A percentile compares a stretch with the other conserved stretches of the same genome.
phyloP scores from a whole-genome alignment of 1,284 basidiomycete genomes.

The Boletus sp. region DNA sequence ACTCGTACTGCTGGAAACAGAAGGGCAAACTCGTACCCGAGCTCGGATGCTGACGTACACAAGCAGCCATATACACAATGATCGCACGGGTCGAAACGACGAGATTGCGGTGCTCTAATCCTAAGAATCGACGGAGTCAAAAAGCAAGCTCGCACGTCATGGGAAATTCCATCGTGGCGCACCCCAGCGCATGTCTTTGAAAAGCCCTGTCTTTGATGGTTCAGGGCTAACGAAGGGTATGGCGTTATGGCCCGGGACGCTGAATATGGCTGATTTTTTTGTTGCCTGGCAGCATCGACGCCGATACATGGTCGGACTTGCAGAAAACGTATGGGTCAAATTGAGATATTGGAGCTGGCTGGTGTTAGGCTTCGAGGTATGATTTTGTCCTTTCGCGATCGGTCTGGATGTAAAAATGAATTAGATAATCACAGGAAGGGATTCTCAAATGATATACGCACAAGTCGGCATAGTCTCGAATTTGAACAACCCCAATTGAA shows the following conservation, averaged over 20 bases:
- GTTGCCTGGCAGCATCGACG: too few relatives aligned
- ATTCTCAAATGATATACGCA: too few relatives aligned
- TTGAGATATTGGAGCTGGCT: constrained; percentile 62
- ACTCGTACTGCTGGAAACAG: too few relatives aligned
- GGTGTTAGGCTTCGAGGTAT: constrained; percentile 70
- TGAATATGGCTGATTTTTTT: constrained; percentile 34
- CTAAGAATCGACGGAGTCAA: constrained; percentile 20
- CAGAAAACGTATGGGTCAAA: constrained; percentile 46
- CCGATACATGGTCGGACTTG: background rate
- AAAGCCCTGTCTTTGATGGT: constrained; percentile 30
- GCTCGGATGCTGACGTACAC: constrained; percentile 3
- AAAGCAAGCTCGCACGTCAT: constrained; percentile 64
- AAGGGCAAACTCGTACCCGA: constrained; percentile 13
- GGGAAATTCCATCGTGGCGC: constrained; percentile 52
- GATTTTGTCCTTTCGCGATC: background rate
- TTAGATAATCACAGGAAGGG: background rate
- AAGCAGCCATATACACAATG: too few relatives aligned
- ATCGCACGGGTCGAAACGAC: constrained; percentile 28
- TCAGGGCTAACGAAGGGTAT: constrained; percentile 37
- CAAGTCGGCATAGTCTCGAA: too few relatives aligned
- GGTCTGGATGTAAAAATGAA: background rate
- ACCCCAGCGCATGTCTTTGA: constrained; percentile 36
- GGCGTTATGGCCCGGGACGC: constrained; percentile 55
- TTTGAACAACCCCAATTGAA: too few relatives aligned
- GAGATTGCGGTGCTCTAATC: constrained; percentile 18